Percentiles rank a stretch among this genome's conserved stretches.
Conservation (phyloP, 805 yeast species). For the Priceomyces melissophilus region DNA sequence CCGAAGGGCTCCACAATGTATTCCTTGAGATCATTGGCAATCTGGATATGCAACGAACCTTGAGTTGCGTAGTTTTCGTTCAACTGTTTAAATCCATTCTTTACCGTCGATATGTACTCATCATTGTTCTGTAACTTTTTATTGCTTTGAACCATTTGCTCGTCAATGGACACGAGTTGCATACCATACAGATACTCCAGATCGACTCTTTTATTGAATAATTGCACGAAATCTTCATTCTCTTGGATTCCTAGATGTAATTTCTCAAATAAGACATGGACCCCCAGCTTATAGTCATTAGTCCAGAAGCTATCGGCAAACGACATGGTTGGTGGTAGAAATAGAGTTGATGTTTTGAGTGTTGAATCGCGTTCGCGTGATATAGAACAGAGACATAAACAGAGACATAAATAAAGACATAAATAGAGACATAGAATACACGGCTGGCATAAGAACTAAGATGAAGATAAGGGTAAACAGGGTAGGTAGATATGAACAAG, state of each 20-base stretch:
- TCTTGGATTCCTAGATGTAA: constrained; percentile 64
- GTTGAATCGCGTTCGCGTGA: too few species aligned
- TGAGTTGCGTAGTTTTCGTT: constrained; percentile 53
- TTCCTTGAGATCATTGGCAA: constrained; percentile 58
- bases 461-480: too few species aligned
- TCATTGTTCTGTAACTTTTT: constrained; percentile 38
- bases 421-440: too few species aligned
- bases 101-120: constrained; percentile 61
- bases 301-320: constrained; percentile 81
- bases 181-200: constrained; percentile 66
- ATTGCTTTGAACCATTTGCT: constrained; percentile 39
- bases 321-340: constrained; percentile 37
- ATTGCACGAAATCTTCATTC: constrained; percentile 61
- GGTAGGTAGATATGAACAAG: too few species aligned
- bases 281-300: constrained; percentile 56
- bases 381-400: too few species aligned
- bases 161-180: constrained; percentile 43
- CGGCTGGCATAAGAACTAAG: too few species aligned
- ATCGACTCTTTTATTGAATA: constrained; percentile 69
- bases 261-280: constrained; percentile 48
- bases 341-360: too few species aligned
- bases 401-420: too few species aligned
- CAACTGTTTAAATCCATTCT: constrained; percentile 59
- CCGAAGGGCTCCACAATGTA: constrained; percentile 68
- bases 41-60: constrained; percentile 54